phyloP scores from a whole-genome alignment of 2,329 filamentous ascomycete species.

The Nigrospora sphaerica region DNA sequence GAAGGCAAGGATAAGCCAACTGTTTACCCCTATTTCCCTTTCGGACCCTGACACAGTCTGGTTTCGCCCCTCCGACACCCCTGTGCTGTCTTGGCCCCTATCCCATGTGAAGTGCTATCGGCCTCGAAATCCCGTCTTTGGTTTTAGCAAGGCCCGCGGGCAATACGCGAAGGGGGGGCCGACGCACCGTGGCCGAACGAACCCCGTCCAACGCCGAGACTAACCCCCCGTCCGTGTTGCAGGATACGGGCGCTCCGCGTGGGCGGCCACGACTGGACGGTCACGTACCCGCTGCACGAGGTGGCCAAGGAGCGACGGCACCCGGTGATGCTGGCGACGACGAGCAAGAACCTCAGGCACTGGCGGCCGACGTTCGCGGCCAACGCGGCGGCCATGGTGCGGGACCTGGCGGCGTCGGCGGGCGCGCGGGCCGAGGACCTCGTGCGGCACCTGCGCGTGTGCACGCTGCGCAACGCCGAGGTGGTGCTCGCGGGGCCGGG shows the following conservation, averaged over 20 bases:
- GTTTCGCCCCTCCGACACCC: too few relatives aligned
- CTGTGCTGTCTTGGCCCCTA: too few relatives aligned
- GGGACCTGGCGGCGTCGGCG: slow-evolving; percentile 4
- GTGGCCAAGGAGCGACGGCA: slow-evolving; percentile 8
- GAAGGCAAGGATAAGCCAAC: too few relatives aligned
- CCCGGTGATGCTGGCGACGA: slow-evolving; percentile 11
- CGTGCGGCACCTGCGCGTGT: slow-evolving; percentile 9
- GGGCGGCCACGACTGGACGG: slow-evolving; percentile 12
- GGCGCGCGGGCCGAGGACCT: slow-evolving; percentile 9
- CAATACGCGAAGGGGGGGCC: too few relatives aligned
- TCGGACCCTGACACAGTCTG: too few relatives aligned
- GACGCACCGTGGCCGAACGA: too few relatives aligned
- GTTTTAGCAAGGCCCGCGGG: too few relatives aligned
- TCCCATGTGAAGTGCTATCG: too few relatives aligned
- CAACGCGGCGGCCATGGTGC: slow-evolving; percentile 6
- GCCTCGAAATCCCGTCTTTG: too few relatives aligned
- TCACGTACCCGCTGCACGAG: slow-evolving; percentile 8
- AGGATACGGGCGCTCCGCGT: slow-evolving; percentile 10
- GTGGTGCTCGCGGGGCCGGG: slow-evolving; percentile 9
- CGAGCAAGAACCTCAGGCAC: slow-evolving; percentile 7
- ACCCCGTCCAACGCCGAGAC: too few relatives aligned
- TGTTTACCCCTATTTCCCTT: too few relatives aligned
- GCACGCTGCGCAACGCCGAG: slow-evolving; percentile 8
- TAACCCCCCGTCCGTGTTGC: too few relatives aligned
- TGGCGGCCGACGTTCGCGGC: slow-evolving; percentile 9